Evolutionary conservation across 805 yeast species (phyloP).

Genomic region (Candida ficus): DNA sequence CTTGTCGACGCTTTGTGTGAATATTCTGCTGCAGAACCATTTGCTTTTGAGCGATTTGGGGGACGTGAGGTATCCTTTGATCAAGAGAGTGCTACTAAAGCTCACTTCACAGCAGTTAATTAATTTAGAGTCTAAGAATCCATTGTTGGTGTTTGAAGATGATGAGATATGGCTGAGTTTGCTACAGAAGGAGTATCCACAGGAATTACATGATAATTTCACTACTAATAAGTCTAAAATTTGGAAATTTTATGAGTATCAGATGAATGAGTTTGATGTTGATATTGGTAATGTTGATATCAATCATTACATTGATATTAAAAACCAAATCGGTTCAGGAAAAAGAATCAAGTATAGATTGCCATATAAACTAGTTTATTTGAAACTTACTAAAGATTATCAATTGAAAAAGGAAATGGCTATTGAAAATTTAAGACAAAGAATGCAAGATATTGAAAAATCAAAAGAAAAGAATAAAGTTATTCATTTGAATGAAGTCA

Average conservation of each 20-base stretch:
- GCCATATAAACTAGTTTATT: conserved; percentile 31
- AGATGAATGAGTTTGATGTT: conserved; percentile 14
- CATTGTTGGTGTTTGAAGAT: conserved; percentile 32
- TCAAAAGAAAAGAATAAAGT: conserved; percentile 29
- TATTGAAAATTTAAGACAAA: conserved; percentile 29
- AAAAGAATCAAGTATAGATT: conserved; percentile 25
- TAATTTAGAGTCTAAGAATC: conserved; percentile 28
- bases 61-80: conserved; percentile 28
- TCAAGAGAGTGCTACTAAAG: conserved; percentile 26
- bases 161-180: conserved; percentile 31
- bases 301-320: conserved; percentile 13
- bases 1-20: conserved; percentile 21
- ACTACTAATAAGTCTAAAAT: conserved; percentile 20
- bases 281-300: conserved; percentile 11
- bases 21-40: conserved; percentile 18
- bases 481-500: conserved; percentile 20
- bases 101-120: conserved; percentile 28
- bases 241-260: conserved; percentile 15
- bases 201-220: conserved; percentile 27
- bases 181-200: conserved; percentile 30
- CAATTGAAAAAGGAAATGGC: conserved; percentile 29
- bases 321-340: conserved; percentile 3
- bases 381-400: conserved; percentile 29
- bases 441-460: conserved; percentile 25
- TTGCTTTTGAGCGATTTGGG: conserved; percentile 23